Percentiles rank a stretch among this genome's conserved stretches.
Evolutionary conservation across 352 stramenopile genomes (phyloP).

Genomic region (Phytophthora agathidicida): DNA sequence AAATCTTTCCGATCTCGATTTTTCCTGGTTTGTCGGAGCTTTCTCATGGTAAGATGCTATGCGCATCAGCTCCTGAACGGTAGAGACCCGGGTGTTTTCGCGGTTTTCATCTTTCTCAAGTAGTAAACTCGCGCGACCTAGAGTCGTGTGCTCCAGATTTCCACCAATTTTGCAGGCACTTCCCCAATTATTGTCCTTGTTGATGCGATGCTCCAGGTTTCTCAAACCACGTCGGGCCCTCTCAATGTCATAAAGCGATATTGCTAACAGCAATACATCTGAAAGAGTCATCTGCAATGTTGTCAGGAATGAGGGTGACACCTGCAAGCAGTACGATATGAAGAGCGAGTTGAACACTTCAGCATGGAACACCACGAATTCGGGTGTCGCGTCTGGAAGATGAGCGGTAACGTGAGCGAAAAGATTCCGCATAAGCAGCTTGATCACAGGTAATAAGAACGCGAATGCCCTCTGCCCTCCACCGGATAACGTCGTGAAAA

Average conservation of each 20-base stretch:
- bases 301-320: conserved; percentile 15
- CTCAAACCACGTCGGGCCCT: not conserved
- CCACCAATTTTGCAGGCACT: not conserved
- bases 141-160: not conserved
- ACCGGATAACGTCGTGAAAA: conserved; percentile 19
- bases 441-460: conserved; percentile 29
- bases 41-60: not conserved
- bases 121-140: not conserved
- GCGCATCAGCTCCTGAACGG: not conserved
- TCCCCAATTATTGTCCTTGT: conserved; percentile 1
- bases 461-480: conserved; percentile 17
- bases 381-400: conserved; percentile 14
- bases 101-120: not conserved
- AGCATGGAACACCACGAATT: conserved; percentile 23
- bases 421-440: conserved; percentile 22
- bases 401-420: conserved; percentile 3
- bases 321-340: conserved; percentile 32
- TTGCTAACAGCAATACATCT: conserved; percentile 7
- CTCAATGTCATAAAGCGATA: conserved; percentile 12
- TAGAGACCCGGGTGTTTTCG: not conserved
- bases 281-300: conserved; percentile 19
- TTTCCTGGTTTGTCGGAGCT: not conserved
- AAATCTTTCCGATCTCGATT: not conserved
- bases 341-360: conserved; percentile 38
- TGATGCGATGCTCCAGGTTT: not conserved